These are phyloP conservation scores for Thymus mandschuricus DNA, from an alignment of 257 asterid species.

Conservation along the genomic window DNA sequence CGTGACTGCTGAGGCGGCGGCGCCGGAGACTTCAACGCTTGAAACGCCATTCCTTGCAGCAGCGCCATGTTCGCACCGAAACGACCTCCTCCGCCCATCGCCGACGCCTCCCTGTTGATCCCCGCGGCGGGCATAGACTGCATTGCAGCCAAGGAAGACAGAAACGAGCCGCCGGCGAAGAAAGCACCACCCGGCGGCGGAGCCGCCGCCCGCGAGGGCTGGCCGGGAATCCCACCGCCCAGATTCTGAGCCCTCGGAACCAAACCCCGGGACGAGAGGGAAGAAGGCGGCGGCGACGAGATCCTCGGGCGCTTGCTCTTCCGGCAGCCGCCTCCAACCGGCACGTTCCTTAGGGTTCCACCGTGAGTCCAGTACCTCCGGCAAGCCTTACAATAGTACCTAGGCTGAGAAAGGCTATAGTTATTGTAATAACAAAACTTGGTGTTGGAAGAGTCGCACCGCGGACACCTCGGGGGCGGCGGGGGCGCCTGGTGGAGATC, in stretches of 20 bases:
- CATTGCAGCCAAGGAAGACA: constrained; percentile 24
- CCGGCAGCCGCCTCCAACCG: constrained; percentile 56
- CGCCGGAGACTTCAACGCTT: constrained; percentile 5
- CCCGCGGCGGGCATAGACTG: constrained; percentile 8
- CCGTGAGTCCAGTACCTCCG: constrained; percentile 65
- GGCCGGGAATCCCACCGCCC: background rate
- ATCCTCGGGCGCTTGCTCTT: constrained; percentile 34
- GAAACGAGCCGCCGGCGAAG: constrained; percentile 1
- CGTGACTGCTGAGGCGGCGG: constrained; percentile 21
- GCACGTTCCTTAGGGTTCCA: constrained; percentile 55
- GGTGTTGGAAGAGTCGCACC: constrained; percentile 51
- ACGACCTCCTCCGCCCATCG: constrained; percentile 16
- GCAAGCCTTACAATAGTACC: constrained; percentile 60
- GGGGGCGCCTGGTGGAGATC: constrained; percentile 30
- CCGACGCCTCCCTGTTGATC: constrained; percentile 3
- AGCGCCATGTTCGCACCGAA: constrained; percentile 32
- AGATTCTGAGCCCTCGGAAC: constrained; percentile 1
- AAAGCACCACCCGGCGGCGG: constrained; percentile 15
- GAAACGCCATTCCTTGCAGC: constrained; percentile 32
- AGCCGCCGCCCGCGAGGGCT: background rate
- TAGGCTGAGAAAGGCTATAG: constrained; percentile 52
- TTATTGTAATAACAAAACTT: constrained; percentile 63
- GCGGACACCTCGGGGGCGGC: constrained; percentile 48
- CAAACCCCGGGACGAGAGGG: background rate
- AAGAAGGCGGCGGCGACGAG: background rate